These are phyloP conservation scores for Claviceps humidiphila DNA, from an alignment of 2,329 filamentous ascomycete genomes.

Conservation along the genomic window DNA sequence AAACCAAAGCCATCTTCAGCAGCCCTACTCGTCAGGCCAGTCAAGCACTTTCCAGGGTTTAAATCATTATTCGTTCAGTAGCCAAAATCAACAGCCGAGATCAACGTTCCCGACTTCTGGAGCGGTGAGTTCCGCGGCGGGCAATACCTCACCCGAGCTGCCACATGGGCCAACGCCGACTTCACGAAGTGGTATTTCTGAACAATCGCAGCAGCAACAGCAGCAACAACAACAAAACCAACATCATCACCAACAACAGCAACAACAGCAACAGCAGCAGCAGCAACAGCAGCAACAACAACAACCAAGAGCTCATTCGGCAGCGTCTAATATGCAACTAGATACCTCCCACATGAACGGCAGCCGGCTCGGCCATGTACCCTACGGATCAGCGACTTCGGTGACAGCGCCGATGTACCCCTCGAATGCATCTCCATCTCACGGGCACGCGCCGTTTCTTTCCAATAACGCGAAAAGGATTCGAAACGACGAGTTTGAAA, in stretches of 20 bases:
- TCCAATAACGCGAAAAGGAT: constrained; percentile 34
- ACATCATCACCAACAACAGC: neutral
- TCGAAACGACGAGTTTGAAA: constrained; percentile 45
- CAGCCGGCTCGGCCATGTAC: constrained; percentile 37
- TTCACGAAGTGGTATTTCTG: constrained; percentile 20
- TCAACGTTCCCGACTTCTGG: constrained; percentile 35
- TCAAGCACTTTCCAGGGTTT: constrained; percentile 11
- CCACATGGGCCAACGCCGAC: constrained; percentile 21
- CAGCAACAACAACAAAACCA: neutral
- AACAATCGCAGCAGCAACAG: constrained; percentile 26
- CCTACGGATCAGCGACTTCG: constrained; percentile 36
- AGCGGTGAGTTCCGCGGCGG: constrained; percentile 21
- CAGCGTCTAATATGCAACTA: constrained; percentile 36
- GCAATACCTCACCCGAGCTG: constrained; percentile 31
- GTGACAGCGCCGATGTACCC: constrained; percentile 41
- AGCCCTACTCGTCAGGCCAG: constrained; percentile 43
- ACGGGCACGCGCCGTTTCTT: constrained; percentile 18
- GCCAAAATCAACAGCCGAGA: constrained; percentile 19
- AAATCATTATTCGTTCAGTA: constrained; percentile 7
- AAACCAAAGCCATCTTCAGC: constrained; percentile 50
- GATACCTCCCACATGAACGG: constrained; percentile 41
- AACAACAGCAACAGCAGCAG: neutral
- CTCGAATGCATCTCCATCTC: constrained; percentile 29
- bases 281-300: neutral
- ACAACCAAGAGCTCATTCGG: constrained; percentile 14